These are phyloP conservation scores for Sonneratia caseolaris DNA, from an alignment of 345 rosid genomes.

Conservation along the genomic window DNA sequence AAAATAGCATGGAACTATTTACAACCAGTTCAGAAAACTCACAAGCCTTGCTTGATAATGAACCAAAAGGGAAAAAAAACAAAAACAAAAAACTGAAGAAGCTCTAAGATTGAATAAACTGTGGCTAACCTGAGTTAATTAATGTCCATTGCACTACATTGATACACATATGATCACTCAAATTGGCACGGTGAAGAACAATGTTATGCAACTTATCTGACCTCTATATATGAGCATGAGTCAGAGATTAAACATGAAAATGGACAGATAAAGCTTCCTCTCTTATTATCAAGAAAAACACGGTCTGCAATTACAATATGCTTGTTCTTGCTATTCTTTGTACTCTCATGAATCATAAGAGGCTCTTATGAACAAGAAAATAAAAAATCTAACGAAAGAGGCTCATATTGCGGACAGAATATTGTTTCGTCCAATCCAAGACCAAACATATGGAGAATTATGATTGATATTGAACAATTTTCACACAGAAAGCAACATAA, in stretches of 20 bases:
- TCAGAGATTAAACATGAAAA: not conserved
- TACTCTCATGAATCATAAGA: not conserved
- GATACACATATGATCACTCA: not conserved
- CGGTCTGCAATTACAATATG: not conserved
- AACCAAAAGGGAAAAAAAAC: not conserved
- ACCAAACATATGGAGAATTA: not conserved
- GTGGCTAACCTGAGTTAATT: not conserved
- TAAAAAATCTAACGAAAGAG: not conserved
- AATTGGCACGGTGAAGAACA: not conserved
- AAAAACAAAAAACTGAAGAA: not conserved
- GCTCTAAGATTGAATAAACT: not conserved
- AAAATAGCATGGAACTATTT: not conserved
- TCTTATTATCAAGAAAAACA: not conserved
- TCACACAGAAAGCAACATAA: not conserved
- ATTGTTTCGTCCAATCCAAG: not conserved
- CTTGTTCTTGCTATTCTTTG: not conserved
- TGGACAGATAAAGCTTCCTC: not conserved
- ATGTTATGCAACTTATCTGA: not conserved
- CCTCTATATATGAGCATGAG: not conserved
- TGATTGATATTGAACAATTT: not conserved
- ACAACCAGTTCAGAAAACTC: not conserved
- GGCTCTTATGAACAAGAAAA: not conserved
- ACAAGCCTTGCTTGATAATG: not conserved
- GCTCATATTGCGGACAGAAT: not conserved
- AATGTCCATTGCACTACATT: not conserved